Conservation (phyloP, 2,329 filamentous ascomycete species). For the Epichloe glyceriae region DNA sequence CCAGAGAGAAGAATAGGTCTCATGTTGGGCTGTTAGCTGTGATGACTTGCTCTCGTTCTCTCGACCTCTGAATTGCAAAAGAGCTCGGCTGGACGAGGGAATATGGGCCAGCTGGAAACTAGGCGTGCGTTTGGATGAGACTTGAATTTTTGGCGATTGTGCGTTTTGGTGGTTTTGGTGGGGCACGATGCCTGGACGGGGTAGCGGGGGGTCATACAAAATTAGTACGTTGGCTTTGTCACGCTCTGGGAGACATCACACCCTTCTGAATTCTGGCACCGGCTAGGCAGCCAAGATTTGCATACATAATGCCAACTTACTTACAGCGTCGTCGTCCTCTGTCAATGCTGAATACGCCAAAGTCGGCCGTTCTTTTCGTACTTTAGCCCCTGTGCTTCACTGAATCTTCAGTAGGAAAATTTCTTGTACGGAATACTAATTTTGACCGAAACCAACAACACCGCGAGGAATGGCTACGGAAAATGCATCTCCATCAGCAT, state of each 20-base stretch:
- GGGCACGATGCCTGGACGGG: slow-evolving; percentile 17
- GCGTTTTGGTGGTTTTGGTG: slow-evolving; percentile 35
- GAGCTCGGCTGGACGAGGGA: slow-evolving; percentile 1
- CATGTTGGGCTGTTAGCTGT: slow-evolving; percentile 48
- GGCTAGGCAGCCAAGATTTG: not conserved
- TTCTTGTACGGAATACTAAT: not conserved
- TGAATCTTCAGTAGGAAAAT: no score
- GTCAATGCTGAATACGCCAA: no score
- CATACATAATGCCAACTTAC: no score
- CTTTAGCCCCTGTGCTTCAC: no score
- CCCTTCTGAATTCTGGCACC: not conserved
- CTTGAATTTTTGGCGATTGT: slow-evolving; percentile 32
- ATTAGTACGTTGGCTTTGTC: not conserved
- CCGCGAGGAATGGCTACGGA: not conserved
- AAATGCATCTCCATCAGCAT: not conserved
- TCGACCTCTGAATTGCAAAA: not conserved
- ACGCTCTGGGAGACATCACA: not conserved
- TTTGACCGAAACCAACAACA: not conserved
- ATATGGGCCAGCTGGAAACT: slow-evolving; percentile 9
- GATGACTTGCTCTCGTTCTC: slow-evolving; percentile 5
- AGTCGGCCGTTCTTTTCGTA: no score
- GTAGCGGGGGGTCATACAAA: slow-evolving; percentile 3
- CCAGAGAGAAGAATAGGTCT: slow-evolving; percentile 91
- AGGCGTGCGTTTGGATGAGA: slow-evolving; percentile 12
- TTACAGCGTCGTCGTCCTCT: no score